Conservation (phyloP, 2,329 filamentous ascomycete species). For the Xylaria sp. region DNA sequence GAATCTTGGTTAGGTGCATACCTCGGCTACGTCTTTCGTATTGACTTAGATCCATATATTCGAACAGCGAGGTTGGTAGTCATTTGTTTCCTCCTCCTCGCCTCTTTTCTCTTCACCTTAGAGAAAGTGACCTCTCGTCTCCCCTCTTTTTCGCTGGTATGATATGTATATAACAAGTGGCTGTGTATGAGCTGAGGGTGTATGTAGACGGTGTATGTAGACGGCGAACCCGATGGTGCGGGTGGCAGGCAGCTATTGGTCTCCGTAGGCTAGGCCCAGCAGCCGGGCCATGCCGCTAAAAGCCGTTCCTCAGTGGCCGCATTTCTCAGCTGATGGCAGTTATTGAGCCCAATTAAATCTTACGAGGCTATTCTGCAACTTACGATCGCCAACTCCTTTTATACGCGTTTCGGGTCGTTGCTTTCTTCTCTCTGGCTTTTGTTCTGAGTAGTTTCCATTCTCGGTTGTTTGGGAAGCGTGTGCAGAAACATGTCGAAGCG, state of each 20-base stretch:
- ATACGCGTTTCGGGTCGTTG: neutral
- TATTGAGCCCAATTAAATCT: slow-evolving; percentile 20
- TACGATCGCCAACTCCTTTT: slow-evolving; percentile 12
- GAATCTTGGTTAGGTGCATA: too few relatives aligned
- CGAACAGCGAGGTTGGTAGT: too few relatives aligned
- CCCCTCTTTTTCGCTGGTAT: too few relatives aligned
- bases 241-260: neutral
- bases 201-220: too few relatives aligned
- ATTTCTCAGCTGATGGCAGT: slow-evolving; percentile 5
- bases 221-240: too few relatives aligned
- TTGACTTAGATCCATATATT: too few relatives aligned
- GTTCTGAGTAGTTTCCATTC: neutral
- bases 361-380: slow-evolving; percentile 20
- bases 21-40: too few relatives aligned
- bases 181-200: too few relatives aligned
- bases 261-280: neutral
- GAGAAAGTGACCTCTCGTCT: too few relatives aligned
- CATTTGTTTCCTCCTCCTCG: too few relatives aligned
- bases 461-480: neutral
- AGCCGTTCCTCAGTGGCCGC: neutral
- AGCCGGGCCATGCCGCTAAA: slow-evolving; percentile 8
- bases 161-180: too few relatives aligned
- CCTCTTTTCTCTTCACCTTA: too few relatives aligned
- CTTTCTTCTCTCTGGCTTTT: neutral
- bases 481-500: slow-evolving; percentile 29